Evolutionary conservation across 257 asterid species (phyloP).

Genomic region (Nyctanthes arbortristis): DNA sequence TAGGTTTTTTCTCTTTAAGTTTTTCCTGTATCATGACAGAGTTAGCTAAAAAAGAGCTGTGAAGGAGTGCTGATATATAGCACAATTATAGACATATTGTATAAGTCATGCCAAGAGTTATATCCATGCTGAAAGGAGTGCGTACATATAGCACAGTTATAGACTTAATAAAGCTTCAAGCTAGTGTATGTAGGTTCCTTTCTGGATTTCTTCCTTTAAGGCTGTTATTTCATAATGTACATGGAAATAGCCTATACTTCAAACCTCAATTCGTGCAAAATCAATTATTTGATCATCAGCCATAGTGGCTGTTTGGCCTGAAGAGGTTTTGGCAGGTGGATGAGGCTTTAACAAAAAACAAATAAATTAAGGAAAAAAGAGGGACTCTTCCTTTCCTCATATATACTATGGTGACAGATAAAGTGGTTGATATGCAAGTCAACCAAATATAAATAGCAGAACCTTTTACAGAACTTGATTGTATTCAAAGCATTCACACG

Average conservation of each 20-base stretch:
- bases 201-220: background rate
- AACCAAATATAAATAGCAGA: background rate
- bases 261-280: background rate
- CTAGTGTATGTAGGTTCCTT: background rate
- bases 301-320: background rate
- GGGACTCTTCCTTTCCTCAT: background rate
- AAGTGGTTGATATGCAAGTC: background rate
- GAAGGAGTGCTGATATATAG: constrained; percentile 12
- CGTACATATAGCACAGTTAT: background rate
- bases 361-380: background rate
- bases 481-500: constrained; percentile 6
- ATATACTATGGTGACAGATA: background rate
- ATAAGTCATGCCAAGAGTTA: background rate
- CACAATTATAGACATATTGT: background rate
- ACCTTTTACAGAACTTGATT: constrained; percentile 1
- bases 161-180: constrained; percentile 8
- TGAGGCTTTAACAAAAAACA: background rate
- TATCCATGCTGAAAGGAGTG: background rate
- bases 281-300: background rate
- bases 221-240: background rate
- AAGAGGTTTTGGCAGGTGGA: background rate
- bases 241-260: background rate
- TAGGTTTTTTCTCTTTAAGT: constrained; percentile 96
- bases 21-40: constrained; percentile 60
- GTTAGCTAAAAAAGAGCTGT: constrained; percentile 17